Conservation (phyloP, 768 basidiomycete genomes). For the Gymnopilus junonius region DNA sequence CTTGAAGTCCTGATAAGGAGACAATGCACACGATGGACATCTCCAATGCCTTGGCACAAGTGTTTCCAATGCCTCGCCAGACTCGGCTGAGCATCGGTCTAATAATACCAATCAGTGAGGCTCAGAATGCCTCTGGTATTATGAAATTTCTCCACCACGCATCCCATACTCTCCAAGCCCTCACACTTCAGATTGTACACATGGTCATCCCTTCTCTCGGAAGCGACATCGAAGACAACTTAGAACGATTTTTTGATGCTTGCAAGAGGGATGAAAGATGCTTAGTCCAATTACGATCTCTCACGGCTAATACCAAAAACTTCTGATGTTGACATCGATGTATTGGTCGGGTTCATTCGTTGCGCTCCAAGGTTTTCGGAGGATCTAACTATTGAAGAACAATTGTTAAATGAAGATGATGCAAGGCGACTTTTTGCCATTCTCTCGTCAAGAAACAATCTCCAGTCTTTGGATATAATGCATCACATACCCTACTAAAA, state of each 20-base stretch:
- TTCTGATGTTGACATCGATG: not conserved
- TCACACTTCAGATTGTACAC: not conserved
- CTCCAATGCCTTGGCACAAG: slow-evolving; percentile 4
- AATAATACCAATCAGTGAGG: not conserved
- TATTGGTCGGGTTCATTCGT: not conserved
- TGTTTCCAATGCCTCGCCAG: not conserved
- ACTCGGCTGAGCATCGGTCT: not conserved
- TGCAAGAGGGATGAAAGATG: slow-evolving; percentile 1
- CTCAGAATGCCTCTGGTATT: not conserved
- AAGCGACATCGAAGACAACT: not conserved
- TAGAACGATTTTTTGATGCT: not conserved
- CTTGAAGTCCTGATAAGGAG: slow-evolving; percentile 3
- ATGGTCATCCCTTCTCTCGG: not conserved
- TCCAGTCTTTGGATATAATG: not conserved
- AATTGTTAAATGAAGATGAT: not conserved
- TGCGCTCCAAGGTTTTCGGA: not conserved
- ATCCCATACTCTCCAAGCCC: slow-evolving; percentile 1
- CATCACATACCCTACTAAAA: not conserved
- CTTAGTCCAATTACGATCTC: slow-evolving; percentile 2
- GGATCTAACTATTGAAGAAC: not conserved
- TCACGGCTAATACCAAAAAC: not conserved
- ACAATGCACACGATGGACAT: not conserved
- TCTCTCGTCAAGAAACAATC: not conserved
- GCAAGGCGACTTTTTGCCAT: not conserved
- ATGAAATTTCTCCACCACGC: not conserved